Conservation (phyloP, 2,329 filamentous ascomycete species). For the Hawksworthiomyces lignivorus region DNA sequence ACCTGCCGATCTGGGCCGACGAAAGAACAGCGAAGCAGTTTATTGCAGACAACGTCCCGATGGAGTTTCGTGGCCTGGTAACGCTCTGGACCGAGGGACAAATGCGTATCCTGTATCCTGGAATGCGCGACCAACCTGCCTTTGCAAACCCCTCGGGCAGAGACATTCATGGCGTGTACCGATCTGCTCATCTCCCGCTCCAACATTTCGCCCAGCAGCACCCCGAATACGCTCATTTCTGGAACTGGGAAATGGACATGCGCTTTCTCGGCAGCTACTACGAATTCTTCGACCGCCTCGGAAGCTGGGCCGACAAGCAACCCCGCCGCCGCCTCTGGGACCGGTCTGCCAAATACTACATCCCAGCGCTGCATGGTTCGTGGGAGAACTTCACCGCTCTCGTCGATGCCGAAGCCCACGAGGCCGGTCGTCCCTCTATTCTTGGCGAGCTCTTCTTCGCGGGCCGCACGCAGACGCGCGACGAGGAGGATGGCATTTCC, state of each 20-base stretch:
- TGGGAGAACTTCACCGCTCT: constrained; percentile 65
- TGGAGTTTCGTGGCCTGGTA: constrained; percentile 71
- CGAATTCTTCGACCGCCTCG: constrained; percentile 63
- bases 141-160: constrained; percentile 44
- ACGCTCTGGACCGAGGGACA: constrained; percentile 80
- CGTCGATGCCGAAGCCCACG: constrained; percentile 53
- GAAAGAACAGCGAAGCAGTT: constrained; percentile 64
- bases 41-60: constrained; percentile 58
- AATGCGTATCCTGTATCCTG: constrained; percentile 70
- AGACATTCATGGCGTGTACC: constrained; percentile 62
- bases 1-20: constrained; percentile 75
- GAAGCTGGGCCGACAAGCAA: constrained; percentile 59
- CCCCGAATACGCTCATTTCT: constrained; percentile 58
- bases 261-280: constrained; percentile 60
- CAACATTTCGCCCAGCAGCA: constrained; percentile 57
- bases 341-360: constrained; percentile 67
- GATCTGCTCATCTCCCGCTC: constrained; percentile 54
- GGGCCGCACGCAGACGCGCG: constrained; percentile 37
- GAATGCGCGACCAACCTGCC: constrained; percentile 62
- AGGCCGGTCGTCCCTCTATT: constrained; percentile 45
- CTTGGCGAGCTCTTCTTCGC: constrained; percentile 58
- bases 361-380: constrained; percentile 59
- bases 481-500: constrained; percentile 45
- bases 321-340: constrained; percentile 71
- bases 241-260: constrained; percentile 67